phyloP scores from a whole-genome alignment of 2,329 filamentous ascomycete species.

The Cladophialophora bantiana region DNA sequence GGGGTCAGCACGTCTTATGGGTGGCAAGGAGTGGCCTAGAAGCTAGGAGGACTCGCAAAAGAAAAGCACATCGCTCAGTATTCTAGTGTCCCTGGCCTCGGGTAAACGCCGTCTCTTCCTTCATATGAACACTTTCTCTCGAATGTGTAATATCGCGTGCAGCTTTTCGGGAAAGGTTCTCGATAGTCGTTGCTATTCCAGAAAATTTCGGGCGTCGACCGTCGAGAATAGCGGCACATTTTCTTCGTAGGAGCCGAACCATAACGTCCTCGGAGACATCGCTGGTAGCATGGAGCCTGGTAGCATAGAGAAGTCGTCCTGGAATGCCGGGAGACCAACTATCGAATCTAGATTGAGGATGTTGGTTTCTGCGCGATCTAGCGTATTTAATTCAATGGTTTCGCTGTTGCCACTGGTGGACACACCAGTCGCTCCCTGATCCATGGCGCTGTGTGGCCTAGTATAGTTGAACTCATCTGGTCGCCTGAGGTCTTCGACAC shows the following conservation, averaged over 20 bases:
- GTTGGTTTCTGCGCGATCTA: background rate
- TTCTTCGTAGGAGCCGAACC: constrained; percentile 5
- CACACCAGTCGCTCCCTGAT: background rate
- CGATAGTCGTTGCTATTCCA: background rate
- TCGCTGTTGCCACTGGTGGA: background rate
- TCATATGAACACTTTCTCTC: background rate
- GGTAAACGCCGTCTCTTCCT: background rate
- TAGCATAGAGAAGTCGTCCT: background rate
- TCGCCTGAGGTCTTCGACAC: background rate
- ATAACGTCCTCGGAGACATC: constrained; percentile 1
- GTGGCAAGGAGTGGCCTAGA: background rate
- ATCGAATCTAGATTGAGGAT: background rate
- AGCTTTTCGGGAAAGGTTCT: background rate
- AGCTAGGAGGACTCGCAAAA: background rate
- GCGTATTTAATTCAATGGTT: background rate
- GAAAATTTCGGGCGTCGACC: background rate
- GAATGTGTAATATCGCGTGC: background rate
- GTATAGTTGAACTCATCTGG: background rate
- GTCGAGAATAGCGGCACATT: background rate
- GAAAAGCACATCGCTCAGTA: background rate
- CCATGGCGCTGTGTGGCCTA: background rate
- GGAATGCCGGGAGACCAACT: background rate
- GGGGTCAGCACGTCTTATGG: background rate
- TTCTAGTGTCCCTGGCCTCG: background rate
- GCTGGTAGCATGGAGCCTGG: background rate